phyloP scores from a whole-genome alignment of 257 asterid genomes.

The Solanum bulbocastanum region DNA sequence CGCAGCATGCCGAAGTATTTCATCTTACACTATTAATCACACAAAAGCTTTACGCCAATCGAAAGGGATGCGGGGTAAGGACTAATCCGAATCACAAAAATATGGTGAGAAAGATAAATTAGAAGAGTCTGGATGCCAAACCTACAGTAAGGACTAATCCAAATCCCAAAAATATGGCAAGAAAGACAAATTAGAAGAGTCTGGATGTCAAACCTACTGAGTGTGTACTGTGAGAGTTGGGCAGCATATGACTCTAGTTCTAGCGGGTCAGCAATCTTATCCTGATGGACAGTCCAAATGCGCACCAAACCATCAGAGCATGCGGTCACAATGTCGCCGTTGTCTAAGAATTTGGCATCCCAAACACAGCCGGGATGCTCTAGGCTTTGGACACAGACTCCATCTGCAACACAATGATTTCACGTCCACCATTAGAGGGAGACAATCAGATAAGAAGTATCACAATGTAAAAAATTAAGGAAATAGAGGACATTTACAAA shows the following conservation, averaged over 20 bases:
- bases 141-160: slow-evolving; percentile 31
- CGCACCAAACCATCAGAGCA: slow-evolving; percentile 96
- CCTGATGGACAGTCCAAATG: slow-evolving; percentile 68
- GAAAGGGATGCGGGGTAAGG: not conserved
- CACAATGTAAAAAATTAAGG: not conserved
- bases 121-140: slow-evolving; percentile 17
- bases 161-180: not conserved
- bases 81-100: not conserved
- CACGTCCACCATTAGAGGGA: slow-evolving; percentile 4
- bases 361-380: slow-evolving; percentile 99
- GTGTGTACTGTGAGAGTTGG: slow-evolving; percentile 68
- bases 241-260: slow-evolving; percentile 60
- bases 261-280: slow-evolving; percentile 55
- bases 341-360: slow-evolving; percentile 92
- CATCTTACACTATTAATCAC: not conserved
- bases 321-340: slow-evolving; percentile 88
- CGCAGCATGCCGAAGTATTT: not conserved
- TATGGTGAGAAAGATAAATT: not conserved
- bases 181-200: slow-evolving; percentile 7
- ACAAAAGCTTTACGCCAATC: not conserved
- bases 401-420: slow-evolving; percentile 52
- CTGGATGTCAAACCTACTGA: slow-evolving; percentile 54
- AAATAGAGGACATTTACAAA: not conserved
- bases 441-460: slow-evolving; percentile 1
- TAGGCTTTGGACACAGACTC: slow-evolving; percentile 84